Evolutionary conservation across 1,284 basidiomycete genomes (phyloP).

Genomic region (Cutaneotrichosporon arboriforme): DNA sequence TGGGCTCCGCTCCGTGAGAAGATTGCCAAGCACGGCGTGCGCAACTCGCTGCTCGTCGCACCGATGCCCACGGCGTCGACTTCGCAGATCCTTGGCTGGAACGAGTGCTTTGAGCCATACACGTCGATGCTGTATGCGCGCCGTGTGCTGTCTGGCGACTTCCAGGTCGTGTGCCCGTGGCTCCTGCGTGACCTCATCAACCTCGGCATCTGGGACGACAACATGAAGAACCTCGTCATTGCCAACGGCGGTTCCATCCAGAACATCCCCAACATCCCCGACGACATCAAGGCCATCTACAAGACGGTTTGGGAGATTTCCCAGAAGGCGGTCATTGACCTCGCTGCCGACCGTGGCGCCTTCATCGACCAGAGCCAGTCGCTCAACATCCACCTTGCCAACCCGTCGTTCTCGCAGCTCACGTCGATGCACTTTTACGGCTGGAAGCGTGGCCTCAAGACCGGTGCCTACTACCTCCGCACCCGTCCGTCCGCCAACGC

Average conservation of each 20-base stretch:
- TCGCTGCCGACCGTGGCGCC: conserved; percentile 95
- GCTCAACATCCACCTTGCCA: conserved; percentile 87
- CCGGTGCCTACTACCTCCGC: conserved; percentile 90
- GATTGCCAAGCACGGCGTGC: conserved; percentile 76
- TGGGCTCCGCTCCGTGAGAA: conserved; percentile 85
- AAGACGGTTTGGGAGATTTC: conserved; percentile 84
- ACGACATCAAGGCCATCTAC: conserved; percentile 71
- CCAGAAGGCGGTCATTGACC: conserved; percentile 96
- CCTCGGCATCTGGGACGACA: conserved; percentile 91
- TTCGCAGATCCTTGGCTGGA: conserved; percentile 96
- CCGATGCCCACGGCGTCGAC: conserved; percentile 99
- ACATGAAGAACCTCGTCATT: conserved; percentile 99
- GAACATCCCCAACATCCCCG: conserved; percentile 77
- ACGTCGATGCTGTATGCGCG: conserved; percentile 95
- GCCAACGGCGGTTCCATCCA: conserved; percentile 95
- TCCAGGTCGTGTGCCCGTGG: conserved; percentile 99
- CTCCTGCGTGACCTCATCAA: conserved; percentile 94
- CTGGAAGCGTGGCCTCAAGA: conserved; percentile 99
- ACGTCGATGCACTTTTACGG: conserved; percentile 99
- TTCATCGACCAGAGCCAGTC: conserved; percentile 90
- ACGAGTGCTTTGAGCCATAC: conserved; percentile 68
- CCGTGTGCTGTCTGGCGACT: conserved; percentile 98
- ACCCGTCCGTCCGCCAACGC: conserved; percentile 92
- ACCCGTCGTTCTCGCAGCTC: conserved; percentile 88
- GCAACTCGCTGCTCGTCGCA: conserved; percentile 90